A percentile compares a stretch with the other conserved stretches of the same genome.
phyloP scores from a whole-genome alignment of 2,329 filamentous ascomycete genomes.

The Ambrosiella cleistominuta region DNA sequence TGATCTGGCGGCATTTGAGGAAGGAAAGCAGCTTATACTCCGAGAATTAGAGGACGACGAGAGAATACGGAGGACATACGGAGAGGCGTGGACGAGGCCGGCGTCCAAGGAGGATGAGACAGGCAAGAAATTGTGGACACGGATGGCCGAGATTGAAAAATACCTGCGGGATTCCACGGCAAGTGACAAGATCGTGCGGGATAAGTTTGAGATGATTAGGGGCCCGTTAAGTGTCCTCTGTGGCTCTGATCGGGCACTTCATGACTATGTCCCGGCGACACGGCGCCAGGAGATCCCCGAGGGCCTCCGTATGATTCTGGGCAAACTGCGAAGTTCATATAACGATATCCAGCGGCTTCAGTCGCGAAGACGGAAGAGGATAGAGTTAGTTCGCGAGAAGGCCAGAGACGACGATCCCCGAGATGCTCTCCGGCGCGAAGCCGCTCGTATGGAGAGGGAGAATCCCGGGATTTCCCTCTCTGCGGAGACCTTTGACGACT shows the following conservation, averaged over 20 bases:
- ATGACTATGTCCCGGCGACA: conserved; percentile 79
- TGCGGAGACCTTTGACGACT: conserved; percentile 76
- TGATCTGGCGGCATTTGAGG: conserved; percentile 62
- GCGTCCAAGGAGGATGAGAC: conserved; percentile 51
- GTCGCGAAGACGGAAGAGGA: conserved; percentile 58
- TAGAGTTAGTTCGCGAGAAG: conserved; percentile 62
- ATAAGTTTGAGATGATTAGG: conserved; percentile 63
- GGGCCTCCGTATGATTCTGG: conserved; percentile 61
- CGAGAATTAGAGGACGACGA: conserved; percentile 76
- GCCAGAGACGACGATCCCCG: conserved; percentile 79
- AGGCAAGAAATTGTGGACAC: conserved; percentile 52
- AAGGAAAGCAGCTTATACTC: conserved; percentile 61
- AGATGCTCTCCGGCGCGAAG: conserved; percentile 63
- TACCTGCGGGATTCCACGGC: conserved; percentile 54
- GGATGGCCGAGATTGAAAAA: conserved; percentile 63
- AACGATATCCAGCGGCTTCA: conserved; percentile 78
- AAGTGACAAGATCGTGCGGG: conserved; percentile 46
- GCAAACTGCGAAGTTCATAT: conserved; percentile 57
- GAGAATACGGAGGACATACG: conserved; percentile 55
- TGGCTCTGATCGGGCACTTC: conserved; percentile 61
- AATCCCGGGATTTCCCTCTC: conserved; percentile 73
- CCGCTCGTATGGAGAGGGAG: conserved; percentile 66
- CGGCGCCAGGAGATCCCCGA: conserved; percentile 63
- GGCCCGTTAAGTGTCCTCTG: conserved; percentile 58
- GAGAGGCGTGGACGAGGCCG: conserved; percentile 63